These are phyloP conservation scores for Xylaria telfairii DNA, from an alignment of 495 filamentous ascomycete genomes.

Conservation along the genomic window DNA sequence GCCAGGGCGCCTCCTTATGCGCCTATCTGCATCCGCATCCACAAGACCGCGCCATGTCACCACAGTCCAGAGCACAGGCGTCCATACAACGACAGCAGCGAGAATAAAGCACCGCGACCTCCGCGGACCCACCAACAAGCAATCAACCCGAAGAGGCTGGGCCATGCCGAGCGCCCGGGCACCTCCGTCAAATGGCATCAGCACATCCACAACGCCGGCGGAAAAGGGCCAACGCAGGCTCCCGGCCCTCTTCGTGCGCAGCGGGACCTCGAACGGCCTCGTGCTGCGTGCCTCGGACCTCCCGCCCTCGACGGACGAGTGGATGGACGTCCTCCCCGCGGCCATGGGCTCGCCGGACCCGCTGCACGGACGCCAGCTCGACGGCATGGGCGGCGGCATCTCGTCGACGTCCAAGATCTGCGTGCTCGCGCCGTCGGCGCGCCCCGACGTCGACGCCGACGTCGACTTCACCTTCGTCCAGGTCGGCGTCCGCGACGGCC, in stretches of 20 bases:
- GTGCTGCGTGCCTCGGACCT: conserved; percentile 66
- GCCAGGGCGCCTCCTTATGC: neutral
- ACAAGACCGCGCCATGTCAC: neutral
- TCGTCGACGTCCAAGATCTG: conserved; percentile 75
- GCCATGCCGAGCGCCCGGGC: neutral
- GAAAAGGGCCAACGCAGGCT: conserved; percentile 41
- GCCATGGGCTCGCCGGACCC: conserved; percentile 73
- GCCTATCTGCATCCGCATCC: neutral
- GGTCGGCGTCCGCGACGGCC: conserved; percentile 63
- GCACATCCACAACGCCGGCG: neutral
- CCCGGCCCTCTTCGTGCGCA: conserved; percentile 73
- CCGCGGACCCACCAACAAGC: neutral
- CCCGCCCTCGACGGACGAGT: conserved; percentile 38
- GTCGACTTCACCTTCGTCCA: conserved; percentile 77
- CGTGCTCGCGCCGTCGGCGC: conserved; percentile 58
- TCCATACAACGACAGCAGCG: neutral
- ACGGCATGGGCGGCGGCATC: conserved; percentile 75
- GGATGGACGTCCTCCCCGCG: conserved; percentile 64
- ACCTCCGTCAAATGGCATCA: neutral
- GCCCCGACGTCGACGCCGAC: conserved; percentile 60
- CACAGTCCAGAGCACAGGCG: neutral
- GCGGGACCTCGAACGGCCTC: conserved; percentile 73
- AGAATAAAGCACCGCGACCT: neutral
- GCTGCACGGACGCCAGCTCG: conserved; percentile 67
- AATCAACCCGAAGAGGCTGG: neutral